Evolutionary conservation across 352 stramenopile genomes (phyloP), one percentile per base, ranked within the genome.

Genomic region (Phytophthora nicotianae): DNA sequence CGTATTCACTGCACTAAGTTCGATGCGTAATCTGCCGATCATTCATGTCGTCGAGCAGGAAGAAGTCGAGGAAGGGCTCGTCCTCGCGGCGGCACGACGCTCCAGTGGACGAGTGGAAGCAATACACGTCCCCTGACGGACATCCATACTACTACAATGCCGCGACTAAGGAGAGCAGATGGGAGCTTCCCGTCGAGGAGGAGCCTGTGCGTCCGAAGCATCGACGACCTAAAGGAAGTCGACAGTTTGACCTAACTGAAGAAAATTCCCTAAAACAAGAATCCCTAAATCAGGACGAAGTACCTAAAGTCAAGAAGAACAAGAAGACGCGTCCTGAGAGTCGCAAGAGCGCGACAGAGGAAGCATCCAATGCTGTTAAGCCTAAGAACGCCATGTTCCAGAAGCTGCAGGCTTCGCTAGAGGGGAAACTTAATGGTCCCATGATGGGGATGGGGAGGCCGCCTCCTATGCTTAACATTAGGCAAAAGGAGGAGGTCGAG

Each of bases 61-160:
- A 46, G 50, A 59, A 51, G 26, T 27, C 43, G 17, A 38, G 47
- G 50, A 58, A 51, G 48, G 11, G n/a, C 24, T 58, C 50, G 50
- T 49, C 54, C 8, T 52, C 40, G 32, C 17, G 27, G 32, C 57
- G 29, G 17, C 38, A 65, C 37, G 51, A 46, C 45, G 51, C 50
- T 29, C 32, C 17, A 32, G 58, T 24, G 16, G 63, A 52, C 37
- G 65, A 66, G 55, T 90, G 81, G 81, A 62, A 84, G 60, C 47
- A 65, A 50, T 90, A 83, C 60, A 87, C 69, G 55, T 73, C 81
- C 17, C 79, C 79, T 4, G 81, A 90, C 33, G 81, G 81, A 3
- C 75, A 79, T 20, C 48, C 62, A 10, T 89, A 90, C 58, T 90
- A 83, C 55, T 89, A 88, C 62, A 90, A 90, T 37, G 61, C 75